These are phyloP conservation scores for Rhodotorula sp. DNA, from an alignment of 1,284 basidiomycete species.

Conservation along the genomic window DNA sequence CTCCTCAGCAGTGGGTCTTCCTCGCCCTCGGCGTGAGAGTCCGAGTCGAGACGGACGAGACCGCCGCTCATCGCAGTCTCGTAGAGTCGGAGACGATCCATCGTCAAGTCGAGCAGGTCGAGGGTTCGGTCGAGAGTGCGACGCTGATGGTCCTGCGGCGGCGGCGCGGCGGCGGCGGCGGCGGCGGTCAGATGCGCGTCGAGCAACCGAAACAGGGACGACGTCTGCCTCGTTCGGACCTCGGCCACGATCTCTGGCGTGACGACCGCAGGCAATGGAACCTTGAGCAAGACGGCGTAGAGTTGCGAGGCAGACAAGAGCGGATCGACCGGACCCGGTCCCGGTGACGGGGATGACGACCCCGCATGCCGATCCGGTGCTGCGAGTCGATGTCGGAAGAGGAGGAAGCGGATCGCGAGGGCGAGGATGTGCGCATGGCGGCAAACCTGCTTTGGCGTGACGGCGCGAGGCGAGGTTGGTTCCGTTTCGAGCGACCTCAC, in stretches of 20 bases:
- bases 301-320: constrained; percentile 25
- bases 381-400: constrained; percentile 16
- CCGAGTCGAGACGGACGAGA: too few relatives aligned
- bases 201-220: constrained; percentile 21
- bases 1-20: not conserved
- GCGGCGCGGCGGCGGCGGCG: not conserved
- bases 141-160: not conserved
- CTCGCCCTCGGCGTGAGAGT: not conserved
- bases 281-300: constrained; percentile 23
- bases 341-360: not conserved
- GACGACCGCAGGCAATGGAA: not conserved
- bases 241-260: not conserved
- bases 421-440: constrained; percentile 29
- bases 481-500: constrained; percentile 9
- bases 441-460: not conserved
- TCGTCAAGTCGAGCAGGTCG: not conserved
- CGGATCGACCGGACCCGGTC: not conserved
- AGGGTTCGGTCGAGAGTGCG: not conserved
- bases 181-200: constrained; percentile 8
- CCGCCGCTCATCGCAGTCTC: not conserved
- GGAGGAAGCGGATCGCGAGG: constrained; percentile 33
- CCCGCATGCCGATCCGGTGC: not conserved
- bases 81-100: not conserved
- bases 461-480: too few relatives aligned
- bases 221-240: constrained; percentile 19